These are phyloP conservation scores for Magnolia kwangsiensis DNA, from an alignment of 164 flowering plant species.

Conservation along the genomic window DNA sequence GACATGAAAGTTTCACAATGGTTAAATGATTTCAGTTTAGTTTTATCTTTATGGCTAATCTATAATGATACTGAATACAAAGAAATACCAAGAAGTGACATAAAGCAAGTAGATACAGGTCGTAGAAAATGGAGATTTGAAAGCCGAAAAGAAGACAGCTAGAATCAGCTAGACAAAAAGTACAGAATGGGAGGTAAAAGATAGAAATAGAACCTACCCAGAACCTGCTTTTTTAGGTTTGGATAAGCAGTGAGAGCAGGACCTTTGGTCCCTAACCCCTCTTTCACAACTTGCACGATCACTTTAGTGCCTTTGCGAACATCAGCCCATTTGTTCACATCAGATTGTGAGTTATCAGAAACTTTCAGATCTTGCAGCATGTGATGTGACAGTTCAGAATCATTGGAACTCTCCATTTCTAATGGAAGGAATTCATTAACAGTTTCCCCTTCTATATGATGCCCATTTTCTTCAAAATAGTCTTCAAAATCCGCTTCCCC, in stretches of 20 bases:
- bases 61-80: no score
- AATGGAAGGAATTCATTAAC: constrained; percentile 17
- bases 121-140: not conserved
- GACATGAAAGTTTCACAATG: no score
- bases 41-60: no score
- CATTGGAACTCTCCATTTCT: constrained; percentile 25
- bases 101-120: not conserved
- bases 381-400: constrained; percentile 20
- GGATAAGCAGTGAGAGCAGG: constrained; percentile 92
- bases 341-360: constrained; percentile 10
- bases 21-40: no score
- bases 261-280: constrained; percentile 94
- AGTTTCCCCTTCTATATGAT: constrained; percentile 26
- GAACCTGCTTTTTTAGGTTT: constrained; percentile 82
- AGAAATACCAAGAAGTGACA: constrained; percentile 2
- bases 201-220: constrained; percentile 58
- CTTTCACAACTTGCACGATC: constrained; percentile 93
- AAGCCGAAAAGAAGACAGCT: not conserved
- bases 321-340: constrained; percentile 55
- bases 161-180: not conserved
- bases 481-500: constrained; percentile 37
- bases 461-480: constrained; percentile 31
- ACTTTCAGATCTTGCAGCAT: constrained; percentile 24
- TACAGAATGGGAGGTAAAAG: constrained; percentile 1
- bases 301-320: constrained; percentile 83